These are phyloP conservation scores for Taiozyma sp. DNA, from an alignment of 1,139 yeast genomes.

Conservation along the genomic window DNA sequence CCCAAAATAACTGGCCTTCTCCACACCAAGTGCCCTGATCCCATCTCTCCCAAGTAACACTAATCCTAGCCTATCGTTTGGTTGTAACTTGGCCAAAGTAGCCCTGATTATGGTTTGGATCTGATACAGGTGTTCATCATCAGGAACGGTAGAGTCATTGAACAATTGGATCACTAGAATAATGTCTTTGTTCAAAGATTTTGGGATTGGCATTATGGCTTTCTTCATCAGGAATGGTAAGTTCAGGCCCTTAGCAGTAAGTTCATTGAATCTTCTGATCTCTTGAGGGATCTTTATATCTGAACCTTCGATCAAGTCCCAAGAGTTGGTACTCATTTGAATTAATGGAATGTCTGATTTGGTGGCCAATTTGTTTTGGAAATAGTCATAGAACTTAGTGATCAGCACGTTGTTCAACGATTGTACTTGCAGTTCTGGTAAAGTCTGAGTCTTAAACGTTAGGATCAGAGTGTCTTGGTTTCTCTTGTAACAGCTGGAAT, in stretches of 20 bases:
- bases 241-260: slow-evolving; percentile 32
- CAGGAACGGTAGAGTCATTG: slow-evolving; percentile 28
- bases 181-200: slow-evolving; percentile 38
- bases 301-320: slow-evolving; percentile 32
- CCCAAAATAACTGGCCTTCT: slow-evolving; percentile 40
- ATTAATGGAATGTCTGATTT: slow-evolving; percentile 30
- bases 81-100: slow-evolving; percentile 30
- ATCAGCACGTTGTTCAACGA: slow-evolving; percentile 33
- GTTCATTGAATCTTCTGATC: slow-evolving; percentile 32
- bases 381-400: slow-evolving; percentile 37
- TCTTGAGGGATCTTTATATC: slow-evolving; percentile 34
- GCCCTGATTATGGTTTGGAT: slow-evolving; percentile 28
- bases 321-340: slow-evolving; percentile 47
- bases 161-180: slow-evolving; percentile 42
- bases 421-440: slow-evolving; percentile 42
- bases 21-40: slow-evolving; percentile 3
- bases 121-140: slow-evolving; percentile 31
- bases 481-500: slow-evolving; percentile 30
- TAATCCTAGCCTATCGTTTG: slow-evolving; percentile 47
- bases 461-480: slow-evolving; percentile 30
- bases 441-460: slow-evolving; percentile 34
- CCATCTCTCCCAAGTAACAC: slow-evolving; percentile 49
- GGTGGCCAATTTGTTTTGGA: slow-evolving; percentile 13
- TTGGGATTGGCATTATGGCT: slow-evolving; percentile 36
- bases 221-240: slow-evolving; percentile 35